These are phyloP conservation scores for Cyberlindnera nakhonratchasimensis DNA, from an alignment of 805 yeast species.

Conservation along the genomic window DNA sequence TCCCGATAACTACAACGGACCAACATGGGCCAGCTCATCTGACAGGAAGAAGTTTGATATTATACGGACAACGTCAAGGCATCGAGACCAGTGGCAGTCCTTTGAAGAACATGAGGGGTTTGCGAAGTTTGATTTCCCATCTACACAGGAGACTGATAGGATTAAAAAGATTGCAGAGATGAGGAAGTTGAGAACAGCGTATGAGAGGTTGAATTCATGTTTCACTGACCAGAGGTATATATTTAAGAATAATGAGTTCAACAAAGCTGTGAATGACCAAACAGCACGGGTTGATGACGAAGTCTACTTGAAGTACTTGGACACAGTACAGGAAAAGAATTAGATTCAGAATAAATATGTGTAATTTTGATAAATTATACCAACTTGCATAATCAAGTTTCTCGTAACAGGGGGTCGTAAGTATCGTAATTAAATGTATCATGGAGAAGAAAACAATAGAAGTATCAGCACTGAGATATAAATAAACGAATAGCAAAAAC, in stretches of 20 bases:
- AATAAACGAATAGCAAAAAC: too few relatives aligned
- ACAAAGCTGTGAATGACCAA: constrained; percentile 34
- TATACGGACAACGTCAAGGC: constrained; percentile 25
- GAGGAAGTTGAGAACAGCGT: constrained; percentile 37
- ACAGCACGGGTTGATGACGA: constrained; percentile 30
- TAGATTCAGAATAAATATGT: background rate
- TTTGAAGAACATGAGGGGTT: constrained; percentile 56
- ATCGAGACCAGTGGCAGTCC: constrained; percentile 29
- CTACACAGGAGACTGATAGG: constrained; percentile 48
- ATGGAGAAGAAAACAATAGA: background rate
- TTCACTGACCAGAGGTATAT: constrained; percentile 39
- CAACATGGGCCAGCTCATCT: constrained; percentile 27
- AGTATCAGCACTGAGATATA: background rate
- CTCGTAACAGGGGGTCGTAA: background rate
- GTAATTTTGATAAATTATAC: background rate
- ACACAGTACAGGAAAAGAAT: constrained; percentile 2
- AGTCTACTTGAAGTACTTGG: constrained; percentile 18
- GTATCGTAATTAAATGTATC: constrained; percentile 3
- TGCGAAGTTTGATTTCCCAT: constrained; percentile 57
- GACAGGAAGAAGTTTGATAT: constrained; percentile 17
- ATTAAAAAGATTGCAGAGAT: constrained; percentile 32
- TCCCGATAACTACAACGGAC: constrained; percentile 24
- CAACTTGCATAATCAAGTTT: constrained; percentile 3
- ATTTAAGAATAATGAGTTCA: constrained; percentile 42
- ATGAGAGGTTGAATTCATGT: constrained; percentile 43